Conservation (phyloP, 108 stramenopile species). For the Mayamaea pseudoterrestris region DNA sequence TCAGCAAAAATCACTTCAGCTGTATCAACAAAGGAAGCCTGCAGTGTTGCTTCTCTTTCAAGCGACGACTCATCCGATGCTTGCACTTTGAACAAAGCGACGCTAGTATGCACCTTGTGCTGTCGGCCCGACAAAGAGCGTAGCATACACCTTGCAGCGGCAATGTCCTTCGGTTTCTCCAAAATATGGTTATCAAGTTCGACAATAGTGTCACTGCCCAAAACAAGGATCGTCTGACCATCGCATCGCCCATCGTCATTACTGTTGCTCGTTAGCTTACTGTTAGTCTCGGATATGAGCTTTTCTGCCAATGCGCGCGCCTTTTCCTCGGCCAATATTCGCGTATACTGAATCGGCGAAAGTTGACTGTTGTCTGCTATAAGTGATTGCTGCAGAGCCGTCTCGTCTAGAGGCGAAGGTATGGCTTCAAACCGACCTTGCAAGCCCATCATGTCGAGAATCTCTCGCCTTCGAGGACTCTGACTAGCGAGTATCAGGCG, state of each 20-base stretch:
- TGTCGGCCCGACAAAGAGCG: slow-evolving; percentile 46
- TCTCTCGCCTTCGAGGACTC: slow-evolving; percentile 61
- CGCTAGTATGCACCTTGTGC: slow-evolving; percentile 87
- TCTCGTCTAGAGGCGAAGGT: slow-evolving; percentile 65
- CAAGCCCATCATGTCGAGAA: slow-evolving; percentile 79
- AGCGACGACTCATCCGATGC: neutral
- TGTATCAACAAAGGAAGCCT: slow-evolving; percentile 66
- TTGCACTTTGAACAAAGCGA: slow-evolving; percentile 49
- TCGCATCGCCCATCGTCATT: neutral
- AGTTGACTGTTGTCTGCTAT: slow-evolving; percentile 9
- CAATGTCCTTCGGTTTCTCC: slow-evolving; percentile 76
- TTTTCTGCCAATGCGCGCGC: slow-evolving; percentile 42
- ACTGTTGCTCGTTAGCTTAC: neutral
- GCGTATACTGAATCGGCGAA: slow-evolving; percentile 44
- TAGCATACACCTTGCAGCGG: slow-evolving; percentile 71
- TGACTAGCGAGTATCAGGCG: slow-evolving; percentile 61
- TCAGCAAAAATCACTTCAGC: slow-evolving; percentile 68
- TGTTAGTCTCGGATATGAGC: slow-evolving; percentile 2
- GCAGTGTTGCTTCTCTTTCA: slow-evolving; percentile 9
- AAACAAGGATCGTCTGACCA: slow-evolving; percentile 18
- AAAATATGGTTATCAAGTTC: slow-evolving; percentile 53
- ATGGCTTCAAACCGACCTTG: slow-evolving; percentile 25
- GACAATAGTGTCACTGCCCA: slow-evolving; percentile 75
- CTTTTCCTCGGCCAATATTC: slow-evolving; percentile 56
- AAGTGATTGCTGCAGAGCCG: slow-evolving; percentile 36